Evolutionary conservation across 1,284 basidiomycete genomes (phyloP), one percentile per base, ranked within the genome.

Genomic region (Schizophyllum commune): DNA sequence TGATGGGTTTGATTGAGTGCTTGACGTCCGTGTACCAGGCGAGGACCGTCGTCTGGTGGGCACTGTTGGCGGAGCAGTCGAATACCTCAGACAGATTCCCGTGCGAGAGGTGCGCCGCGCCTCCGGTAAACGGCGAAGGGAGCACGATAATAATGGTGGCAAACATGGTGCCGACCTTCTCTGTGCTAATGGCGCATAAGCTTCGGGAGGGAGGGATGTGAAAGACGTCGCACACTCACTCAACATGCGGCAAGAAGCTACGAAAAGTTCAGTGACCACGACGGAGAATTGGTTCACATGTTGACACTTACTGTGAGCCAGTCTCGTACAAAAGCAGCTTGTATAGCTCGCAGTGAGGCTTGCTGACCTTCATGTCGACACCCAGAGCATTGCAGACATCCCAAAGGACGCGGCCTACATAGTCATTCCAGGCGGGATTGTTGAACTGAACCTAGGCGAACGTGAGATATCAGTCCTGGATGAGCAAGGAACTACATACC

Each of bases 1-100:
- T 76, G 51, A 83, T 68, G 3, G 75, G 74, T 61, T 79, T 13
- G 57, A 81, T 71, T 66, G 78, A 76, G 60, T 79, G 77, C 27
- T 67, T 66, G 34, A 80, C 79, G 60, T 79, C 78, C 4, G 77
- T 78, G 63, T 80, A 82, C 79, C 80, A 82, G 0, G 79, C 72
- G 5, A 82, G 66, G 5, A 79, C 70, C 1, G 74, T 68, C 0
- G 76, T 77, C 4, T 67, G 65, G 4, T 68, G 62, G 0, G 69
- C 58, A 32, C 73, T 74, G 51, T 66, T 61, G 1, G 62, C 32
- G 5, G 74, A 66, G 20, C 72, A 66, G 64, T 79, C 74, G 64
- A 76, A 69, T 4, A 68, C 64, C 57, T 71, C 64, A 5, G 66
- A 69, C 5, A 65, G 59, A 15, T 65, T 63, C 1, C 69, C 70